phyloP scores from a whole-genome alignment of 75 land plant species.

The Picea glauca region DNA sequence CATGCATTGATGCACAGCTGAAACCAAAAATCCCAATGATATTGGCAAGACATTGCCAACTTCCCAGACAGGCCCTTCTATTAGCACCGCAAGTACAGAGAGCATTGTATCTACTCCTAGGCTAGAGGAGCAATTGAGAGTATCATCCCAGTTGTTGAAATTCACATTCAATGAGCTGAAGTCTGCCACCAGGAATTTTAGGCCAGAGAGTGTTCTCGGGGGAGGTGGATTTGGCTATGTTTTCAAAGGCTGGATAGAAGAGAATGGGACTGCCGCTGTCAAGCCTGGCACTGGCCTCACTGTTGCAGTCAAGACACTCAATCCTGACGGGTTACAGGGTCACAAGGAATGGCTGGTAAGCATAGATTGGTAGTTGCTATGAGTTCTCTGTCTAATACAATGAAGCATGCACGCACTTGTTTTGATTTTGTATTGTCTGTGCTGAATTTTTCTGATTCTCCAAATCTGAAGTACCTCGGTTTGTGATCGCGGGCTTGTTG shows the following conservation, averaged over 20 bases:
- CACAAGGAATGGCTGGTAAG: slow-evolving; percentile 53
- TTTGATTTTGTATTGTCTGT: not conserved
- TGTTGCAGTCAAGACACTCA: slow-evolving; percentile 45
- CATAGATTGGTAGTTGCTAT: no score
- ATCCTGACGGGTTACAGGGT: slow-evolving; percentile 43
- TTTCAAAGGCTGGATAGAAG: slow-evolving; percentile 50
- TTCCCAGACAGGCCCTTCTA: slow-evolving; percentile 4
- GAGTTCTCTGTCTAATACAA: no score
- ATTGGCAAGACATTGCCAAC: not conserved
- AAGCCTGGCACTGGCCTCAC: slow-evolving; percentile 43
- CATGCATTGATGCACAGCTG: not conserved
- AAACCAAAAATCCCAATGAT: slow-evolving; percentile 7
- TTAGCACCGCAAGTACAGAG: not conserved
- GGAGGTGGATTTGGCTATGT: slow-evolving; percentile 45
- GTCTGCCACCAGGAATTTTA: slow-evolving; percentile 18
- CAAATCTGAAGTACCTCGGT: not conserved
- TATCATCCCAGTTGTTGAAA: slow-evolving; percentile 11
- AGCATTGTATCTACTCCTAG: slow-evolving; percentile 10
- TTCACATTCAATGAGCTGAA: slow-evolving; percentile 13
- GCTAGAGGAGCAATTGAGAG: slow-evolving; percentile 4
- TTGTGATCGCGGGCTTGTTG: not conserved
- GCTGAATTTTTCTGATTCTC: not conserved
- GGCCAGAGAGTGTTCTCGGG: slow-evolving; percentile 19
- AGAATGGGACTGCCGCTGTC: slow-evolving; percentile 43
- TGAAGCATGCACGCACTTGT: no score